A percentile compares a stretch with the other conserved stretches of the same genome.
Evolutionary conservation across 495 filamentous ascomycete species (phyloP).

Genomic region (Neurospora sp.): DNA sequence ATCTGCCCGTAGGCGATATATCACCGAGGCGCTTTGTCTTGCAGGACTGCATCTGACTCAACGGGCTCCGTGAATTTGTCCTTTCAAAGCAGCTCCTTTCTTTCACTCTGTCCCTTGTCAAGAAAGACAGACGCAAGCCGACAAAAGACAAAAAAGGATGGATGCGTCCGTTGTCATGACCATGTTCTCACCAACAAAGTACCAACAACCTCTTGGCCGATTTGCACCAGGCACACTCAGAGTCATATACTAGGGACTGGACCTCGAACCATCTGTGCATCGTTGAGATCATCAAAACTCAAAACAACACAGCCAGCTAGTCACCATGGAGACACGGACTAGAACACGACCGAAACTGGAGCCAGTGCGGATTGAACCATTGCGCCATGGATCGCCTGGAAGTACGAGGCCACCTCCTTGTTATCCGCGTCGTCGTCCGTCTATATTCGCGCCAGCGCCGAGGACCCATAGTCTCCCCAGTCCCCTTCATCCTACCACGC

Average conservation of each 20-base stretch:
- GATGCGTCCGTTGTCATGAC: not conserved
- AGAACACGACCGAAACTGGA: slow-evolving; percentile 25
- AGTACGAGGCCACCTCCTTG: slow-evolving; percentile 7
- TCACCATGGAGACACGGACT: slow-evolving; percentile 18
- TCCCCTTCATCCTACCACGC: slow-evolving; percentile 25
- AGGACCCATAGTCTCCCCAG: slow-evolving; percentile 23
- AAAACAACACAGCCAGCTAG: not conserved
- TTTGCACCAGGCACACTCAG: not conserved
- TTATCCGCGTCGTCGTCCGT: slow-evolving; percentile 10
- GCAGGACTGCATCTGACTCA: slow-evolving; percentile 17
- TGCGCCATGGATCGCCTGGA: slow-evolving; percentile 6
- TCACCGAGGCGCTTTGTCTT: slow-evolving; percentile 19
- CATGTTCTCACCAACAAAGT: not conserved
- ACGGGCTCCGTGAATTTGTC: not conserved
- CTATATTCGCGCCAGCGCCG: slow-evolving; percentile 19
- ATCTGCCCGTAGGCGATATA: not conserved
- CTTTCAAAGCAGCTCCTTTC: slow-evolving; percentile 11
- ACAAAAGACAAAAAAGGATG: not conserved
- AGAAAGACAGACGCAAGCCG: not conserved
- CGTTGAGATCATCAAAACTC: not conserved
- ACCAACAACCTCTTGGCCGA: not conserved
- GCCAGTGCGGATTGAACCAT: slow-evolving; percentile 26
- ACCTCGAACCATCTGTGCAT: not conserved
- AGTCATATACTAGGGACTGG: not conserved
- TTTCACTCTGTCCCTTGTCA: not conserved